Evolutionary conservation across 108 stramenopile genomes (phyloP), one percentile per base, ranked within the genome.

Genomic region (Parmales sp.): DNA sequence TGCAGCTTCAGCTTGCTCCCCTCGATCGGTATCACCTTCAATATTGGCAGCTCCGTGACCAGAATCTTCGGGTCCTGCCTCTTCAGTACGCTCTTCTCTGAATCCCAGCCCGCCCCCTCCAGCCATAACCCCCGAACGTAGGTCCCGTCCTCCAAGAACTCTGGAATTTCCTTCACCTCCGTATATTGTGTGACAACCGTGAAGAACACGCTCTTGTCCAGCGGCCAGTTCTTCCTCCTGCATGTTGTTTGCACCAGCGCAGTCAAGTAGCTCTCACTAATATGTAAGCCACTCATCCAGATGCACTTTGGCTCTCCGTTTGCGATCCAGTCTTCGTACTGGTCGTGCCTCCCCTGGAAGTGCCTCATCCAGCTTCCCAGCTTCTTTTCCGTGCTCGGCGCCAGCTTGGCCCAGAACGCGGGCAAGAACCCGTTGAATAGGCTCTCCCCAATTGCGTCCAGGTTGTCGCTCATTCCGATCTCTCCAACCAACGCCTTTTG

Each of bases 41-140:
- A 51, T 36, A 85, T 73, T 1, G 86, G 86, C 26, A 86, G 78
- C 54, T 79, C 76, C 18, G 65, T 73, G 9, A 86, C 84, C 9
- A 86, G 73, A 1, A 85, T 80, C 80, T 86, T 86, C 9, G 86
- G 86, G 20, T 83, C 78, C 51, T 86, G 83, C 41, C 78, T 76
- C 22, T 45, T 65, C 0, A 86, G 67, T 34, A 63, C 65, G 1
- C 22, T 49, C 45, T 66, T 16, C 36, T 85, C 39, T 28, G 38
- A 26, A 54, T 86, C 80, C 86, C 86, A 86, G 19, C 70, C 80
- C n/a, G 86, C 86, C 11, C 86, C 86, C 67, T 86, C 86, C 29
- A 86, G 73, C 49, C 83, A 86, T 9, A 86, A 66, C 0, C 86
- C 86, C 8, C 29, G 13, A 0, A 86, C 76, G 64, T 77, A 86